Evolutionary conservation across 306 rosid species (phyloP).

Genomic region (Myrica gale): DNA sequence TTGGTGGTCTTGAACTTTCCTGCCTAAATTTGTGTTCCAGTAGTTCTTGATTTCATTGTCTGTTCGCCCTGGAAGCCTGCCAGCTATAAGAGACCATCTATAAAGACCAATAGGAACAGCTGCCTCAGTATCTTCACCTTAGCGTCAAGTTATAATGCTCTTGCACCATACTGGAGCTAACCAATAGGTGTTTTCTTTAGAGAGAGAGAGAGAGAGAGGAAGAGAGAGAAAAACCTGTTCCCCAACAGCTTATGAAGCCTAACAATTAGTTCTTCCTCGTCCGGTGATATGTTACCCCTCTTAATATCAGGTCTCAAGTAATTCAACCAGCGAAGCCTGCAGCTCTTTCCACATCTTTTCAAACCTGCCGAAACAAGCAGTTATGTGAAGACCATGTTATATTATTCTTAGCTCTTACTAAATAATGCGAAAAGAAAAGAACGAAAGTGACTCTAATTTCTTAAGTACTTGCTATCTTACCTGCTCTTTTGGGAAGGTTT

Average conservation of each 20-base stretch:
- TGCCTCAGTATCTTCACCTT: not conserved
- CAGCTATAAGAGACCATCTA: constrained; percentile 15
- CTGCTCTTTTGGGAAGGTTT: constrained; percentile 3
- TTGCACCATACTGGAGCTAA: not conserved
- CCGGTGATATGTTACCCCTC: constrained; percentile 16
- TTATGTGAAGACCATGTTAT: not conserved
- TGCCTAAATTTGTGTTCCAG: constrained; percentile 4
- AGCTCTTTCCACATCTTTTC: constrained; percentile 19
- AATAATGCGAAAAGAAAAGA: not conserved
- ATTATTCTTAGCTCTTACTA: not conserved
- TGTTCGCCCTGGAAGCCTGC: constrained; percentile 17
- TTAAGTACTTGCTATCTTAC: not conserved
- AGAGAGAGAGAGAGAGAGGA: not conserved
- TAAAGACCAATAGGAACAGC: not conserved
- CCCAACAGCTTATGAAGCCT: constrained; percentile 17
- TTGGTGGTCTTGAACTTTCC: constrained; percentile 10
- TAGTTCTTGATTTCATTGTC: constrained; percentile 17
- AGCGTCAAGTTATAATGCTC: not conserved
- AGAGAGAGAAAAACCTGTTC: constrained; percentile 2
- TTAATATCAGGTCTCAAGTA: constrained; percentile 13
- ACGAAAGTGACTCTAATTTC: not conserved
- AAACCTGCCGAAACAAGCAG: not conserved
- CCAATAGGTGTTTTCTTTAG: not conserved
- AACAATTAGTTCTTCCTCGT: constrained; percentile 10
- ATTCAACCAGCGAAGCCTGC: constrained; percentile 15